These are phyloP conservation scores for Saccharomyces hybrid DNA, from an alignment of 1,139 yeast genomes.

Conservation along the genomic window DNA sequence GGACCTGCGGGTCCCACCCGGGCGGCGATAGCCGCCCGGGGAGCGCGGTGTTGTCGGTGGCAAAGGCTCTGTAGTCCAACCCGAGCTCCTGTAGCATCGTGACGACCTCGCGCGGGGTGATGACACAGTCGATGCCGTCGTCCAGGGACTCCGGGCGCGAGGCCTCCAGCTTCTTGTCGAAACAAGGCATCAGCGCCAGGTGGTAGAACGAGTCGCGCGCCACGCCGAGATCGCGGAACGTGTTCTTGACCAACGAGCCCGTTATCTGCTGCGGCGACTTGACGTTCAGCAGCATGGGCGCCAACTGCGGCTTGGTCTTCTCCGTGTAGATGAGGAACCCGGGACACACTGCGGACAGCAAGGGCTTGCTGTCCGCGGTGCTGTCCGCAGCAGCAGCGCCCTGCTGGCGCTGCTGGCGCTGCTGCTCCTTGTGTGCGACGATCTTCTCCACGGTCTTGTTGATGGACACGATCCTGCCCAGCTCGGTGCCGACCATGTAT, in stretches of 20 bases:
- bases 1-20: conserved; percentile 34
- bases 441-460: conserved; percentile 52
- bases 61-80: conserved; percentile 33
- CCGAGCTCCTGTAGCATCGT: conserved; percentile 55
- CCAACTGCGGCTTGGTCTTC: conserved; percentile 82
- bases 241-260: conserved; percentile 59
- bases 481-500: conserved; percentile 75
- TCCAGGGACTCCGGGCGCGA: conserved; percentile 61
- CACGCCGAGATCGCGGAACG: conserved; percentile 39
- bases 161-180: conserved; percentile 92
- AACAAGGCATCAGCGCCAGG: conserved; percentile 89
- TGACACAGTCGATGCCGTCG: conserved; percentile 82
- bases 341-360: conserved; percentile 70
- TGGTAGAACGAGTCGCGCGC: conserved; percentile 51
- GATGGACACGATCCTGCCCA: conserved; percentile 69
- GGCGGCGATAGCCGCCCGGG: conserved; percentile 10
- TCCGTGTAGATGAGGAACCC: conserved; percentile 97
- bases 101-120: conserved; percentile 82
- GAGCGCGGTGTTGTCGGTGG: conserved; percentile 15
- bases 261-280: conserved; percentile 94
- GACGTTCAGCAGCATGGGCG: conserved; percentile 54
- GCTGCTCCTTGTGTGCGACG: conserved; percentile 20
- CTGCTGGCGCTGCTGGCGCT: conserved; percentile 3
- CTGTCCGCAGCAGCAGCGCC: conserved; percentile 6
- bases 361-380: conserved; percentile 18